Base-by-base conservation (phyloP, 257 asterid species). In the Galeopsis tetrahit region DNA sequence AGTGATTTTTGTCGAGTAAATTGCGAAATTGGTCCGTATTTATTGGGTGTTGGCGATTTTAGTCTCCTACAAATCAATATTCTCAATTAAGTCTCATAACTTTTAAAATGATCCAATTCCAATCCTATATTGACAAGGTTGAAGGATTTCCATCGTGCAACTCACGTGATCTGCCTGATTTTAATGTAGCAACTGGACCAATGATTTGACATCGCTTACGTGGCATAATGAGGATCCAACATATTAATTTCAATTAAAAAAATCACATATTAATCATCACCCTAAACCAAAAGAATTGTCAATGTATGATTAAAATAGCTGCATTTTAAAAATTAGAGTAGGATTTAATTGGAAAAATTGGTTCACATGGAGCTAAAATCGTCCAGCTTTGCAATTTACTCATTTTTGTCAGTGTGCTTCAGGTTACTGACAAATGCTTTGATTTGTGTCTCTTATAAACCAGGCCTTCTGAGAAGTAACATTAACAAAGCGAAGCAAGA, bases 401-500 rank as follows among this genome's bases (percentile, higher is more conserved):
- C 11, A 7, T 42, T 44, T 44, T 44, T 53, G 21, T 21, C 55
- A 43, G 13, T 69, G 71, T 66, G 53, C 55, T 44, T 31, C 4
- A 56, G 43, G 57, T 76, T 32, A 67, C 69, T 57, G 53, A 63
- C 3, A 34, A 48, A 39, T 15, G 67, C 48, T 64, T 60, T 56
- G 3, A 35, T 44, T 32, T 36, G 60, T 63, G 35, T 43, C 69
- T 21, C 70, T 57, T 17, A 73, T 39, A 35, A 64, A 59, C 57
- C 87, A 92, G 99, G 99, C 75, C 85, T 92, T 72, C 43, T 95
- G 85, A 88, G 99, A 85, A 81, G 79, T 68, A 88, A 82, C 14
- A 87, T 95, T 56, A 95, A 95, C 85, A 90, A 88, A 81, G 84
- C 86, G 78, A 95, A 95, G 87, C 95, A 88, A 85, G 99, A 90